These are phyloP conservation scores for Anthoceros angustus DNA, from an alignment of 225 moss, liverwort and hornwort genomes.

Conservation along the genomic window DNA sequence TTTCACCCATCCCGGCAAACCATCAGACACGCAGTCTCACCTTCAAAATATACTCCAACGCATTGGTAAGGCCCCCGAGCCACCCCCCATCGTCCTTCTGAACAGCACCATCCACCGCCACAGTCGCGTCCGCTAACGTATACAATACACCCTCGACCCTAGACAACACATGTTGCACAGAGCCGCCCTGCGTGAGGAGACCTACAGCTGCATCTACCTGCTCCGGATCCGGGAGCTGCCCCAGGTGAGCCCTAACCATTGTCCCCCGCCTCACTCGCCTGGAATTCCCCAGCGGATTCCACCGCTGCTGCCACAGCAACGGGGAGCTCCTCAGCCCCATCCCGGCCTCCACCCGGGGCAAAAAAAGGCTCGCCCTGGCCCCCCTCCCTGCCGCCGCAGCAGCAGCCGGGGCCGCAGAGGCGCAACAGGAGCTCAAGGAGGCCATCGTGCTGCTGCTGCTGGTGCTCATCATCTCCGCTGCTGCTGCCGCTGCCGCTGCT, in stretches of 20 bases:
- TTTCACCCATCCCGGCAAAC: background rate
- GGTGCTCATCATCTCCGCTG: background rate
- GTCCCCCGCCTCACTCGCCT: background rate
- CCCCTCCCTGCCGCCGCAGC: background rate
- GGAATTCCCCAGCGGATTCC: slow-evolving; percentile 1
- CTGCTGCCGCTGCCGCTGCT: background rate
- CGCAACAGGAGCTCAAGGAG: background rate
- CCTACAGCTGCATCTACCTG: slow-evolving; percentile 32
- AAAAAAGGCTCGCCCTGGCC: background rate
- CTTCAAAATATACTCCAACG: slow-evolving; percentile 52
- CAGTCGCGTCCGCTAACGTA: slow-evolving; percentile 68
- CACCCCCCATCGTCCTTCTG: slow-evolving; percentile 74
- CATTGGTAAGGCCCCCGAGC: slow-evolving; percentile 75
- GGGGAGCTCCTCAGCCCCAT: background rate
- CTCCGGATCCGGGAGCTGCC: slow-evolving; percentile 39
- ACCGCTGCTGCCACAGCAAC: background rate
- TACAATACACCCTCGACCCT: slow-evolving; percentile 51
- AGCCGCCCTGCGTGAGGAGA: slow-evolving; percentile 29
- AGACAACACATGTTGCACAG: slow-evolving; percentile 26
- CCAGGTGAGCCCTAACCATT: slow-evolving; percentile 22
- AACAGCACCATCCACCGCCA: slow-evolving; percentile 25
- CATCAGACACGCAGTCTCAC: background rate
- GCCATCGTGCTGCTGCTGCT: background rate
- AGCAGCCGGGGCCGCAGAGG: background rate
- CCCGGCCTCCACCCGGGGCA: background rate